Evolutionary conservation across 2,329 filamentous ascomycete species (phyloP).

Genomic region (Colletotrichum cuscutae): DNA sequence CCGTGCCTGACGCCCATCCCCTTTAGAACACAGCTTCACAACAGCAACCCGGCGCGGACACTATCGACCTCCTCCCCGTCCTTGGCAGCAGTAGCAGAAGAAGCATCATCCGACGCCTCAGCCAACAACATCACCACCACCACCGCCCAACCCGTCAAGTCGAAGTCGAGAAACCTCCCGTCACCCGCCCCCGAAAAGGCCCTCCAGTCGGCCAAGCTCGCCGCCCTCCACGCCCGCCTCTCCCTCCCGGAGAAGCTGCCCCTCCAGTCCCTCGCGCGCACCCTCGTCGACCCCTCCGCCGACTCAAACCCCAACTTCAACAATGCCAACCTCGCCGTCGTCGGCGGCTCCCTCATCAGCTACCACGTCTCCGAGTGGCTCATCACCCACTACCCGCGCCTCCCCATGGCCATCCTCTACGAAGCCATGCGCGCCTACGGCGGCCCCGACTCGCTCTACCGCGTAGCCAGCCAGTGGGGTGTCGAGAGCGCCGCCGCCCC

Average conservation of each 20-base stretch:
- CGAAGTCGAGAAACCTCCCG: conserved; percentile 58
- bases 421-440: conserved; percentile 86
- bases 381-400: conserved; percentile 87
- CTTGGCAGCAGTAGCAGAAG: conserved; percentile 11
- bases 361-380: conserved; percentile 92
- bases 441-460: conserved; percentile 77
- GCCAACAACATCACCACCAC: conserved; percentile 41
- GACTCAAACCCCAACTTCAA: conserved; percentile 86
- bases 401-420: conserved; percentile 89
- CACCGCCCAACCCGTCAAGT: conserved; percentile 43
- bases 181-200: conserved; percentile 78
- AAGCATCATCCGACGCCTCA: not conserved
- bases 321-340: conserved; percentile 83
- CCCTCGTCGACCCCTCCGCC: conserved; percentile 86
- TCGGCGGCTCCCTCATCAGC: conserved; percentile 85
- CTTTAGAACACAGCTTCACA: conserved; percentile 29
- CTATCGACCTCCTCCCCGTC: conserved; percentile 4
- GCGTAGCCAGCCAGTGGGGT: conserved; percentile 88
- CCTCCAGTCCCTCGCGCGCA: conserved; percentile 84
- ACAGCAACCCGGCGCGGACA: conserved; percentile 19
- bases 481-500: conserved; percentile 88
- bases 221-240: conserved; percentile 90
- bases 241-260: conserved; percentile 84
- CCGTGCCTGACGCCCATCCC: conserved; percentile 32
- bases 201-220: conserved; percentile 83